Conservation (phyloP, 805 yeast genomes). For the Ogataea ganodermae region DNA sequence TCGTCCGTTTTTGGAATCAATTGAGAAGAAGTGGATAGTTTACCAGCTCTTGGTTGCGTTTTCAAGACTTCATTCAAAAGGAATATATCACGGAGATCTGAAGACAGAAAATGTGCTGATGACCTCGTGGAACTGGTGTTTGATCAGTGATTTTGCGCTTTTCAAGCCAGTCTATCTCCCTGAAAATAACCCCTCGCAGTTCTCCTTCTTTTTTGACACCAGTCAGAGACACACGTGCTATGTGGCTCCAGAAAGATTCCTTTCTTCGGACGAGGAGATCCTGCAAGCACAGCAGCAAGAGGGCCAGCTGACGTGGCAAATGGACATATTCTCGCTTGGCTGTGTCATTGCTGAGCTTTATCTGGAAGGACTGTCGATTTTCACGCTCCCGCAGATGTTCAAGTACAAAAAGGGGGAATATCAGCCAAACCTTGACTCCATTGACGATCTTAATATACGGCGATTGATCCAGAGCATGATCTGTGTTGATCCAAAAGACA, state of each 20-base stretch:
- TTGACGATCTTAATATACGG: slow-evolving; percentile 52
- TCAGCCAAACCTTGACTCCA: slow-evolving; percentile 59
- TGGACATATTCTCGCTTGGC: slow-evolving; percentile 84
- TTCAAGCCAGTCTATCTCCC: slow-evolving; percentile 86
- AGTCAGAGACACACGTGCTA: slow-evolving; percentile 86
- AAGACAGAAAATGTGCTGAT: slow-evolving; percentile 87
- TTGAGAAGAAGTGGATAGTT: slow-evolving; percentile 82
- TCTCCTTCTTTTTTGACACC: slow-evolving; percentile 89
- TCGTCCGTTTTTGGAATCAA: slow-evolving; percentile 79
- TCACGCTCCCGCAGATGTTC: slow-evolving; percentile 84
- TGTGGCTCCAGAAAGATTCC: slow-evolving; percentile 90
- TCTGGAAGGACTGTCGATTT: slow-evolving; percentile 82
- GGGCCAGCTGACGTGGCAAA: slow-evolving; percentile 50
- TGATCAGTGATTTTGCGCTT: slow-evolving; percentile 79
- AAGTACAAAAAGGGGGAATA: slow-evolving; percentile 73
- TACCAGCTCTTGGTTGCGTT: slow-evolving; percentile 75
- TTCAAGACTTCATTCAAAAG: slow-evolving; percentile 59
- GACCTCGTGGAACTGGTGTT: slow-evolving; percentile 86
- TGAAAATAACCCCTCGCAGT: slow-evolving; percentile 90
- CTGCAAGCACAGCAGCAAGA: slow-evolving; percentile 6
- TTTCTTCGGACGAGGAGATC: slow-evolving; percentile 34
- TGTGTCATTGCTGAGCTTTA: slow-evolving; percentile 91
- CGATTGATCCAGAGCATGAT: slow-evolving; percentile 66
- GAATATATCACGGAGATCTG: slow-evolving; percentile 83
- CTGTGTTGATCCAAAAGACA: slow-evolving; percentile 55